Evolutionary conservation across 1,284 basidiomycete genomes (phyloP), one percentile per base, ranked within the genome.

Genomic region (Puccinia polysora): DNA sequence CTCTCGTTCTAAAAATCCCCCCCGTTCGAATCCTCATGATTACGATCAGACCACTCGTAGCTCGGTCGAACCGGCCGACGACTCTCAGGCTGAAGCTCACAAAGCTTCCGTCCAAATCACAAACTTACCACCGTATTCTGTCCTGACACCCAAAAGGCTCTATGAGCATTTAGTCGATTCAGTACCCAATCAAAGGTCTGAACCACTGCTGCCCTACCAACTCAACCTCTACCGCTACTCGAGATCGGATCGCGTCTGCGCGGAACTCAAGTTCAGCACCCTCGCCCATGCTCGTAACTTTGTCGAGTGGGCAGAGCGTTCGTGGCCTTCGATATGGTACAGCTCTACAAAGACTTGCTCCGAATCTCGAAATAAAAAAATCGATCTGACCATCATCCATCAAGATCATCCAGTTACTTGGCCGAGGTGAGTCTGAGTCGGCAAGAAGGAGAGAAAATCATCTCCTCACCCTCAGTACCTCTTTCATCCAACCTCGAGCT

Each of bases 191-290:
- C 32, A 58, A 0, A 34, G 30, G 28, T 1, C 7, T n/a, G 38
- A 30, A 3, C 8, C 52, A n/a, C 12, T 6, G n/a, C 14, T 59
- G 4, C 65, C 65, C 7, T 69, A 45, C 36, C 53, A n/a, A 45
- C 43, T 69, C 15, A 69, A 45, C 14, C 65, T 69, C 10, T 69
- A 69, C 45, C 40, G 55, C 47, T 69, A 56, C 34, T 34, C 65
- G 34, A 40, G 65, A 8, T 56, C 65, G 15, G 52, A 52, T 25
- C 40, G 65, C 20, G 43, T 69, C 18, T 69, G 65, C 25, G 65
- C 40, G 7, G 65, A 69, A 23, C 65, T 69, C 40, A 69, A 40
- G 55, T 69, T 69, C 34, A 2, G 59, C 30, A n/a, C 32, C 1
- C 25, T 56, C 18, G 30, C 20, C 8, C 18, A 34, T 25, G 65